Conservation (phyloP, 805 yeast genomes). For the Schizosaccharomyces lindneri region DNA sequence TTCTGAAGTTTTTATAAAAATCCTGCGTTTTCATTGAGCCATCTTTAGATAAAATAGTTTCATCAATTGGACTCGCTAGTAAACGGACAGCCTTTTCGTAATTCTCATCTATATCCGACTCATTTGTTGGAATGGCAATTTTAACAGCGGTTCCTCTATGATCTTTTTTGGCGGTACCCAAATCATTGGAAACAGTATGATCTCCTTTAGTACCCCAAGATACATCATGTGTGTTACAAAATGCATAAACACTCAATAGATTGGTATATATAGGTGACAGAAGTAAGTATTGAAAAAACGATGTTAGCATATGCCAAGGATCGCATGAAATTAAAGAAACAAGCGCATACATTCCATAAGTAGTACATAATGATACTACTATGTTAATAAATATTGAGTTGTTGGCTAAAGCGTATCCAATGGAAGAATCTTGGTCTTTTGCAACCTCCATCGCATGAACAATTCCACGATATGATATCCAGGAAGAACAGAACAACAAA, state of each 20-base stretch:
- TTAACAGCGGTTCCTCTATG: conserved; percentile 35
- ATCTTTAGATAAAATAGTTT: conserved; percentile 20
- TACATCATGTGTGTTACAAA: conserved; percentile 96
- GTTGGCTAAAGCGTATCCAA: conserved; percentile 14
- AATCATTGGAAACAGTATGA: conserved; percentile 37
- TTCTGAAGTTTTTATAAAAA: conserved; percentile 82
- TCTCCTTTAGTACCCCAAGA: conserved; percentile 99
- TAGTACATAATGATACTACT: conserved; percentile 62
- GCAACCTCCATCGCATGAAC: not conserved
- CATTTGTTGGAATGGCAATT: conserved; percentile 45
- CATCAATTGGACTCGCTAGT: conserved; percentile 14
- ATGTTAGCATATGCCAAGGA: conserved; percentile 87
- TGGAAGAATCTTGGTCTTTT: not conserved
- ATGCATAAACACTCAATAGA: conserved; percentile 82
- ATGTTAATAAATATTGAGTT: conserved; percentile 42
- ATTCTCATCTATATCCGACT: conserved; percentile 55
- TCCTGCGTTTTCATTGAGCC: conserved; percentile 35
- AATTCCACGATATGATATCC: not conserved
- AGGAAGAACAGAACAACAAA: not conserved
- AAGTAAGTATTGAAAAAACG: conserved; percentile 54
- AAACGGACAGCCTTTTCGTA: conserved; percentile 52
- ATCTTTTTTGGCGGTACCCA: conserved; percentile 31
- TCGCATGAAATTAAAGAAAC: conserved; percentile 71
- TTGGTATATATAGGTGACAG: conserved; percentile 81
- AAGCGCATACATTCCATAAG: conserved; percentile 68